These are phyloP conservation scores for Rosa chinensis DNA, from an alignment of 306 rosid genomes.

Conservation along the genomic window DNA sequence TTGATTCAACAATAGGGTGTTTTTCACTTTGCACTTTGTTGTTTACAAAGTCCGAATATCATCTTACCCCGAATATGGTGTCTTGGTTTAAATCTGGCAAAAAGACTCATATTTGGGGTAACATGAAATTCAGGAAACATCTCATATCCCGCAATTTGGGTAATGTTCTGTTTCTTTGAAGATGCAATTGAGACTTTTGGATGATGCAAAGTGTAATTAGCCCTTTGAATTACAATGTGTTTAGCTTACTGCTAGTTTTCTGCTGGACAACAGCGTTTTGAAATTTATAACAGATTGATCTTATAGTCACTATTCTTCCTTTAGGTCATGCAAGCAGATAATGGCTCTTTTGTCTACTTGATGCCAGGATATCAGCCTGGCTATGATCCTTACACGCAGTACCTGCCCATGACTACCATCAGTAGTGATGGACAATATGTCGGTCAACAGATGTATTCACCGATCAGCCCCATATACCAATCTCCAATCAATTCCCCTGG, in stretches of 20 bases:
- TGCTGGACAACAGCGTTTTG: neutral
- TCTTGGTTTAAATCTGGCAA: neutral
- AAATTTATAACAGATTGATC: slow-evolving; percentile 10
- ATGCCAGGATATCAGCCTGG: slow-evolving; percentile 75
- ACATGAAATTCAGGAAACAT: neutral
- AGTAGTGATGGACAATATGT: slow-evolving; percentile 64
- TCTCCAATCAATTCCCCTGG: slow-evolving; percentile 50
- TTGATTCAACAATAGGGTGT: neutral
- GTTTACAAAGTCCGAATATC: neutral
- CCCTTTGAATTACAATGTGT: neutral
- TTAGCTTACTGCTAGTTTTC: neutral
- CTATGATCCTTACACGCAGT: slow-evolving; percentile 43
- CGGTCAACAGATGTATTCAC: slow-evolving; percentile 54
- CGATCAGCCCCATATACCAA: slow-evolving; percentile 49
- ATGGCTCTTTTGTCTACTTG: slow-evolving; percentile 71
- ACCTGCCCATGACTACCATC: slow-evolving; percentile 42
- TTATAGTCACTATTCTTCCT: slow-evolving; percentile 32
- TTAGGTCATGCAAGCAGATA: slow-evolving; percentile 89
- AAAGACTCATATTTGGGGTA: neutral
- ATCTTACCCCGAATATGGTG: neutral
- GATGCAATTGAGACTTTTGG: neutral
- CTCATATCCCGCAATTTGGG: neutral
- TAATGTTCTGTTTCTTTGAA: neutral
- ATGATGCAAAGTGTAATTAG: neutral
- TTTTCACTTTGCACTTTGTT: neutral